Base-by-base conservation (phyloP, 768 basidiomycete species). In the Tubosaeta sp. region DNA sequence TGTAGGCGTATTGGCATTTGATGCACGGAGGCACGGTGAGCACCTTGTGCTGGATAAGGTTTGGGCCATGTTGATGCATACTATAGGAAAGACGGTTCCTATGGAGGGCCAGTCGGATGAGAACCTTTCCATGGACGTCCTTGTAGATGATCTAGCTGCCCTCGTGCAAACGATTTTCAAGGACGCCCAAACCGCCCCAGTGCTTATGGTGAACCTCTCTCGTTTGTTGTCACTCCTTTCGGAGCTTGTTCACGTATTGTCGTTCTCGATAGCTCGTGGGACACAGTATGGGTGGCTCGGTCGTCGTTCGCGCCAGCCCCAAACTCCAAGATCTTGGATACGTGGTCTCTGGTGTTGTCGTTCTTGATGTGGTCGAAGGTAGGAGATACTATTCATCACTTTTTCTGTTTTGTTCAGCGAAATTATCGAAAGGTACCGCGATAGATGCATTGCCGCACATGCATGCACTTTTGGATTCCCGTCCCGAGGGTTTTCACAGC, bases 281-380 rank as follows among this genome's bases (percentile, higher is more conserved):
- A 0, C 96, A 99, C 64, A 94, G 91, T 52, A 95, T 99, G 87
- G 96, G 96, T 13, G 95, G 94, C 22, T 86, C 94, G 0, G 94
- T 96, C 4, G 79, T 90, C 19, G 82, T 87, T 8, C 80, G 83
- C 5, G 78, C 84, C 2, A 83, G 82, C 53, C 81, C 90, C 2
- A 63, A 69, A 16, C 73, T 99, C 2, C 78, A 88, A 48, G 77
- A 81, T 39, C 72, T 71, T 21, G 81, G 83, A 43, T 95, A 90
- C 58, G 76, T 76, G 13, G 73, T 97, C 3, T 76, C 80, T 2
- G 92, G 92, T 5, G 83, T 91, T 9, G 80, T 78, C 0, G 93
- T 94, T 1, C 71, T 94, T 3, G 92, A 94, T 58, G 90, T 94
- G 16, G 92, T 94, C 1, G 92, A 94, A 73, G 91, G 92, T 90